phyloP scores from a whole-genome alignment of 495 filamentous ascomycete genomes.

The Aspergillus bertholletiae region DNA sequence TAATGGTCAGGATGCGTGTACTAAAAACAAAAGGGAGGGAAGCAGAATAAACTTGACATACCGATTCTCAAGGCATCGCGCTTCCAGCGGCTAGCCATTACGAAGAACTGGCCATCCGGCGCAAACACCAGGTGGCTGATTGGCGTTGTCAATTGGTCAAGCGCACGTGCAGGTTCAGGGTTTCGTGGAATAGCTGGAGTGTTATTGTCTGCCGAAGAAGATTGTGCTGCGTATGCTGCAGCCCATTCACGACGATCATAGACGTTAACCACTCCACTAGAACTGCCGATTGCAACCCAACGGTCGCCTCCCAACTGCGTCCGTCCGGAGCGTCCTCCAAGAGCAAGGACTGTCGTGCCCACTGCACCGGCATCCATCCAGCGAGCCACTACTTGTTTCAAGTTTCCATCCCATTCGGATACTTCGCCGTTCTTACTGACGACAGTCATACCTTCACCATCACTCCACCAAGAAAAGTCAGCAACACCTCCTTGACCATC shows the following conservation, averaged over 20 bases:
- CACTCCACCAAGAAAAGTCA: conserved; percentile 87
- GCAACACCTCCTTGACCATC: conserved; percentile 80
- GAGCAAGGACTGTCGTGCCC: conserved; percentile 73
- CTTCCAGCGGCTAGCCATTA: conserved; percentile 79
- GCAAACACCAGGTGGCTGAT: conserved; percentile 74
- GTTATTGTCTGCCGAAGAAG: conserved; percentile 28
- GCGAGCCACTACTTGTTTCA: conserved; percentile 63
- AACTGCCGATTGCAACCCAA: conserved; percentile 84
- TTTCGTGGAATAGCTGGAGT: conserved; percentile 51
- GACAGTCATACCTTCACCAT: conserved; percentile 73
- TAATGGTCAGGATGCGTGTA: conserved; percentile 7
- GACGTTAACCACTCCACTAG: conserved; percentile 83
- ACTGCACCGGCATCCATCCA: conserved; percentile 93
- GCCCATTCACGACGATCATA: conserved; percentile 76
- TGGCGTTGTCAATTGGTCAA: conserved; percentile 85
- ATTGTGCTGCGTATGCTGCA: conserved; percentile 21
- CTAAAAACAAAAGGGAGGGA: neutral
- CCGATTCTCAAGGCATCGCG: conserved; percentile 77
- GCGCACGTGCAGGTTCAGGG: conserved; percentile 64
- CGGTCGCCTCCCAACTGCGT: conserved; percentile 70
- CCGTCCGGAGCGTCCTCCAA: conserved; percentile 63
- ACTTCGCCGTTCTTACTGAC: conserved; percentile 83
- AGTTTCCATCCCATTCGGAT: conserved; percentile 77
- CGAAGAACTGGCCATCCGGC: conserved; percentile 84
- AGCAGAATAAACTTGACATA: conserved; percentile 21